phyloP scores from a whole-genome alignment of 2,329 filamentous ascomycete genomes.

The Macrophomina phaseolina region DNA sequence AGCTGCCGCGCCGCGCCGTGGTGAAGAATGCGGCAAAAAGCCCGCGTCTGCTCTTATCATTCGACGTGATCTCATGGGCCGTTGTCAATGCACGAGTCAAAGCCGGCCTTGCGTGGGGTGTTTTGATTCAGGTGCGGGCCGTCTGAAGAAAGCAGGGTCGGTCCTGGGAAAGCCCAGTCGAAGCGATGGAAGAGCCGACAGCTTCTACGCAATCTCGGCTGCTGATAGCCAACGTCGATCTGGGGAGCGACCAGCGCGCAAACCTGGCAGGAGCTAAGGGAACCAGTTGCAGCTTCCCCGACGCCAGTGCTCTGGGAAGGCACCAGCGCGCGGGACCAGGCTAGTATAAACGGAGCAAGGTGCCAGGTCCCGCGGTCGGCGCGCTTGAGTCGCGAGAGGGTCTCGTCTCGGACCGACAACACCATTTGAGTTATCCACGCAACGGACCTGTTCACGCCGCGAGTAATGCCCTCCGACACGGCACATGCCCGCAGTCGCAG shows the following conservation, averaged over 20 bases:
- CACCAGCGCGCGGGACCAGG: slow-evolving; percentile 15
- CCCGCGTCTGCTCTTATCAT: slow-evolving; percentile 15
- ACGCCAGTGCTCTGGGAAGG: slow-evolving; percentile 36
- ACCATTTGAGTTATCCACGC: slow-evolving; percentile 21
- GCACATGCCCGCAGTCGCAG: background rate
- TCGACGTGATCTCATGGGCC: slow-evolving; percentile 15
- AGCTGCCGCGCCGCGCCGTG: background rate
- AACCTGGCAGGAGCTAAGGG: slow-evolving; percentile 36
- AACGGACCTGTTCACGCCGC: slow-evolving; percentile 11
- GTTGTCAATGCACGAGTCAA: slow-evolving; percentile 33
- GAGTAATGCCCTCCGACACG: slow-evolving; percentile 14
- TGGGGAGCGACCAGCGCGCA: slow-evolving; percentile 27
- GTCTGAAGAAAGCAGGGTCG: slow-evolving; percentile 31
- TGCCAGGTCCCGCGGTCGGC: slow-evolving; percentile 27
- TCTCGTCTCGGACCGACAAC: slow-evolving; percentile 27
- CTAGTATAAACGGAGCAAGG: slow-evolving; percentile 25
- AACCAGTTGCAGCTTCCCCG: slow-evolving; percentile 46
- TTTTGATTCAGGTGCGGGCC: slow-evolving; percentile 34
- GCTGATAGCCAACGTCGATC: slow-evolving; percentile 42
- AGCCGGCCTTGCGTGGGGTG: slow-evolving; percentile 27
- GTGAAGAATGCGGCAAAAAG: background rate
- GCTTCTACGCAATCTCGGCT: slow-evolving; percentile 37
- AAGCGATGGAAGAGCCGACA: slow-evolving; percentile 41
- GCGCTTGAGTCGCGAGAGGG: slow-evolving; percentile 32
- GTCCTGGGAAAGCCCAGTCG: slow-evolving; percentile 21